Evolutionary conservation across 805 yeast species (phyloP), one percentile per base, ranked within the genome.

Genomic region (Metschnikowia proteae): DNA sequence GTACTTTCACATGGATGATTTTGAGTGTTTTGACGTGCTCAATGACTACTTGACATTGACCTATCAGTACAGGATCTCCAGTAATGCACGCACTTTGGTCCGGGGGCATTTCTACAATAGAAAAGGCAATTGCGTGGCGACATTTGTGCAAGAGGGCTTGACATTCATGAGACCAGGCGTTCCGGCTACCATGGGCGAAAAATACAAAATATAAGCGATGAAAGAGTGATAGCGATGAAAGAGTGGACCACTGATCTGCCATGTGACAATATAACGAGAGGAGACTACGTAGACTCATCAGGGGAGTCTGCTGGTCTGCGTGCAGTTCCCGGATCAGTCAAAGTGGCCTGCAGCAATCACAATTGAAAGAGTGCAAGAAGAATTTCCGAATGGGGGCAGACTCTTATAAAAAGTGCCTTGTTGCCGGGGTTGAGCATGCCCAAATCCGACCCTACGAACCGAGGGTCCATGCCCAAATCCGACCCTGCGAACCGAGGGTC

Each of bases 141-240:
- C 77, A 0, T 62, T 71, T 6, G 50, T 67, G 25, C 77, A 73
- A 57, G 77, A 73, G 53, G 77, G 76, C 1, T 61, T 73, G 45
- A 65, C 73, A 9, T 57, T 62, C 36, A 54, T 67, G 54, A 57
- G 59, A 45, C 59, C 60, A 9, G 73, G 72, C 3, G 61, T 59
- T 27, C 48, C 58, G 4, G 43, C 49, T 8, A 11, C 23, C 3
- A 27, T 34, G 17, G 53, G 48, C 9, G 36, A 36, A 33, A 36
- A 35, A 17, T 34, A 28, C 11, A 51, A 43, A 29, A 45, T 48
- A 5, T 48, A 35, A 28, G 32, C 23, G 25, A 28, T 3, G 11
- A 25, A 23, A 36, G n/a, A 33, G 8, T 6, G 9, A n/a, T n/a
- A 28, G 32, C 23, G 25, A 28, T 3, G 11, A 25, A 23, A 36